Evolutionary conservation across 2,329 filamentous ascomycete species (phyloP), one percentile per base, ranked within the genome.

Genomic region (Aspergillus ochraceus): DNA sequence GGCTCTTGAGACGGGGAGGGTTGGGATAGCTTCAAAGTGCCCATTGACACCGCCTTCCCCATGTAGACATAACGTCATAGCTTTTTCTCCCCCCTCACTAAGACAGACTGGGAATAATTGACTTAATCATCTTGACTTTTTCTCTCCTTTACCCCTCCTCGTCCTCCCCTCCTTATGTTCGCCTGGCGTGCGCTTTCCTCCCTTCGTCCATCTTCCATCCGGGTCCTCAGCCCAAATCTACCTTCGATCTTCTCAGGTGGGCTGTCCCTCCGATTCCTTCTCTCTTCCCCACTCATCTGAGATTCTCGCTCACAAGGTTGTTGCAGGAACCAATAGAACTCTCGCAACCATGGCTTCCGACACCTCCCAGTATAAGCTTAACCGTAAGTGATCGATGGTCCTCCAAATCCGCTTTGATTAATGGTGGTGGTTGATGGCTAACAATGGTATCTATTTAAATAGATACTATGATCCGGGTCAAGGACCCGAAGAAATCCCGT

Each of bases 401-500:
- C 20, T 19, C 51, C 47, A n/a, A 32, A 26, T 20, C 26, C 20
- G 3, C 22, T 22, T 22, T 22, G 22, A 22, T 22, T 22, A 4
- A 22, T 24, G 24, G 24, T 45, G 55, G 55, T 29, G 46, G 24
- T 46, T n/a, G 8, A 49, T 22, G 22, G 55, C 62, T 70, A 54
- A 71, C 60, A 46, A 66, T 68, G 63, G 29, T 39, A 42, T 36
- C 45, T 59, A 26, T 49, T 19, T 59, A 14, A 12, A 56, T 45
- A 79, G 75, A 80, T 64, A 77, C 79, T 42, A 95, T 91, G 91
- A 83, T 97, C 74, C 90, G 94, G 76, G 90, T 98, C 73, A 98
- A 98, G 79, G 92, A 99, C 79, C 94, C 94, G 11, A 89, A 93
- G 79, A 86, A 83, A 73, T 92, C 89, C 45, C 79, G 89, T 90